phyloP scores from a whole-genome alignment of 2,329 filamentous ascomycete genomes.

The Penicillium sp. region DNA sequence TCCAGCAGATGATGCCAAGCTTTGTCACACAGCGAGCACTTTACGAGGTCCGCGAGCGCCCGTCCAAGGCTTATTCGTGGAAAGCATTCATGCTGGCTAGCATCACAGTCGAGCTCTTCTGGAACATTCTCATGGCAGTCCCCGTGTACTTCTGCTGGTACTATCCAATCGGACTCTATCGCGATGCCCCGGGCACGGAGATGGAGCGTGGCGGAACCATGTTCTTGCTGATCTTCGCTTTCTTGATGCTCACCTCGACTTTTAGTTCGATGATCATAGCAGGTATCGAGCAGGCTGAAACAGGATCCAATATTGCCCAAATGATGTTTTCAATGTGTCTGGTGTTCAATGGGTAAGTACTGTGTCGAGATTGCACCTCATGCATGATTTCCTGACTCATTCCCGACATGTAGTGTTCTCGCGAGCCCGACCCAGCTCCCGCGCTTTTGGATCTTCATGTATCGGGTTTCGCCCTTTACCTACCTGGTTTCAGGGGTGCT shows the following conservation, averaged over 20 bases:
- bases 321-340: constrained; percentile 66
- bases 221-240: constrained; percentile 68
- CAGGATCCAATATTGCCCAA: constrained; percentile 69
- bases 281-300: constrained; percentile 67
- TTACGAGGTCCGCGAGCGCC: constrained; percentile 79
- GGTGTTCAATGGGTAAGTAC: constrained; percentile 69
- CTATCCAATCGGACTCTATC: constrained; percentile 68
- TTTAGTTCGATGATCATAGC: constrained; percentile 75
- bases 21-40: constrained; percentile 75
- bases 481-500: constrained; percentile 72
- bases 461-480: constrained; percentile 73
- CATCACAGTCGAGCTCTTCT: constrained; percentile 78
- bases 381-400: too few relatives aligned
- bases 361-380: too few relatives aligned
- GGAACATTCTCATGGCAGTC: constrained; percentile 68
- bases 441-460: constrained; percentile 79
- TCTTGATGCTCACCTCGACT: constrained; percentile 74
- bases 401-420: too few relatives aligned
- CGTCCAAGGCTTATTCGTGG: constrained; percentile 80
- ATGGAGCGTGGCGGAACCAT: constrained; percentile 68
- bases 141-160: constrained; percentile 78
- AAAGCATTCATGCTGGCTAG: constrained; percentile 77
- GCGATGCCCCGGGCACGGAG: constrained; percentile 55
- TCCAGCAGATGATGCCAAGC: constrained; percentile 65
- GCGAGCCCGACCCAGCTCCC: too few relatives aligned